Percentiles rank a stretch among this genome's conserved stretches.
These are phyloP conservation scores for Jamesozyma hellenica DNA, from an alignment of 805 yeast species.

Conservation along the genomic window DNA sequence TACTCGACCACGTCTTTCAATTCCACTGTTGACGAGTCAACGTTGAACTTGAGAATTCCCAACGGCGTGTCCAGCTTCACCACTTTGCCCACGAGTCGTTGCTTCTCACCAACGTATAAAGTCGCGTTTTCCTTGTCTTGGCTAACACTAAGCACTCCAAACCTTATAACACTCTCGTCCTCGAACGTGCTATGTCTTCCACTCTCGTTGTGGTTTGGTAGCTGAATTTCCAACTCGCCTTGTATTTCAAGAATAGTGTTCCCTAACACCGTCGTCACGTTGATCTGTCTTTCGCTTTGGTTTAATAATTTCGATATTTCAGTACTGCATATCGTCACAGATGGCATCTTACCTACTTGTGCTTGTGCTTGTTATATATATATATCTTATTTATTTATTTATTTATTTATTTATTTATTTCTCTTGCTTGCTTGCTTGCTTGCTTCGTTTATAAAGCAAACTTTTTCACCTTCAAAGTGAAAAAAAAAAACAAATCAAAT, in stretches of 20 bases:
- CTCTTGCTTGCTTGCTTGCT: too few species aligned
- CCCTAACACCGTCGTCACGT: conserved; percentile 41
- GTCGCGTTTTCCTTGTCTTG: conserved; percentile 36
- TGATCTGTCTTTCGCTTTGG: conserved; percentile 10
- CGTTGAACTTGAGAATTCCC: conserved; percentile 43
- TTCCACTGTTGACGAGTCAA: conserved; percentile 33
- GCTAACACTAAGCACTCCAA: conserved; percentile 20
- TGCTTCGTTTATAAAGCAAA: too few species aligned
- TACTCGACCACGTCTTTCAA: conserved; percentile 50
- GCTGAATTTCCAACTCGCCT: conserved; percentile 55
- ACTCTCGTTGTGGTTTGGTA: conserved; percentile 4
- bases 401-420: too few species aligned
- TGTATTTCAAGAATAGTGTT: conserved; percentile 58
- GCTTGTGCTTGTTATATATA: too few species aligned
- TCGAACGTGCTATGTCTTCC: conserved; percentile 7
- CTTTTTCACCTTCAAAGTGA: too few species aligned
- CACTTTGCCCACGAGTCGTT: conserved; percentile 53
- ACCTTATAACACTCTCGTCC: conserved; percentile 14
- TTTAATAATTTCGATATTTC: too few species aligned
- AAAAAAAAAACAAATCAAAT: too few species aligned
- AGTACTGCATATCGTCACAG: too few species aligned
- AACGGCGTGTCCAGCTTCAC: conserved; percentile 54
- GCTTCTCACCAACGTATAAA: conserved; percentile 57
- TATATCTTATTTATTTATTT: too few species aligned
- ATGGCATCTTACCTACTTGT: too few species aligned